Percentiles rank a stretch among this genome's conserved stretches.
Evolutionary conservation across 148 eudicot species (phyloP).

Genomic region (Pharnaceum exiguum): DNA sequence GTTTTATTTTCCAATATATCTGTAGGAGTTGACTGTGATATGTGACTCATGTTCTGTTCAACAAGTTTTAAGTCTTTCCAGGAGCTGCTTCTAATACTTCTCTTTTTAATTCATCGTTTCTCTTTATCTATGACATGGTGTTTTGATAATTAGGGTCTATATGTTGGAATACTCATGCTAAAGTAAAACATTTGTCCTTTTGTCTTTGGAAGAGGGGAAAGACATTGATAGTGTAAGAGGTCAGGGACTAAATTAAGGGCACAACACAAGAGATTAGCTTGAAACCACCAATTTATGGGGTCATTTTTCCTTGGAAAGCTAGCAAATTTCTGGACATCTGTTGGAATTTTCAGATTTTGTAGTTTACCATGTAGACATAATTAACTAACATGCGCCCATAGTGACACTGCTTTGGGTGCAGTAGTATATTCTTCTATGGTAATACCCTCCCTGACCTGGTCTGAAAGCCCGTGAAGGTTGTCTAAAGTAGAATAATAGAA

Average conservation of each 20-base stretch:
- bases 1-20: no score
- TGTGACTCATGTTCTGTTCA: no score
- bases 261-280: background rate
- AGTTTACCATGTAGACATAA: slow-evolving; percentile 17
- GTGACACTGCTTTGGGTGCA: slow-evolving; percentile 13
- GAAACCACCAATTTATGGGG: slow-evolving; percentile 5
- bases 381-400: slow-evolving; percentile 21
- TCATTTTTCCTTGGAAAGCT: slow-evolving; percentile 9
- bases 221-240: slow-evolving; percentile 5
- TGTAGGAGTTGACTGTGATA: no score
- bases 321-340: slow-evolving; percentile 1
- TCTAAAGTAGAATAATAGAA: slow-evolving; percentile 22
- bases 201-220: slow-evolving; percentile 18
- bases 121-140: background rate
- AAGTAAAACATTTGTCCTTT: slow-evolving; percentile 1
- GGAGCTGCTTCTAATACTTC: no score
- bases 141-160: slow-evolving; percentile 8
- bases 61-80: no score
- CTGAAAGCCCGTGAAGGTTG: slow-evolving; percentile 26
- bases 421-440: slow-evolving; percentile 13
- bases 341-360: slow-evolving; percentile 8
- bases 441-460: background rate
- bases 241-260: slow-evolving; percentile 1
- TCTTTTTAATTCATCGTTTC: background rate
- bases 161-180: background rate